phyloP scores from a whole-genome alignment of 768 basidiomycete species.

The Cystofilobasidium macerans region DNA sequence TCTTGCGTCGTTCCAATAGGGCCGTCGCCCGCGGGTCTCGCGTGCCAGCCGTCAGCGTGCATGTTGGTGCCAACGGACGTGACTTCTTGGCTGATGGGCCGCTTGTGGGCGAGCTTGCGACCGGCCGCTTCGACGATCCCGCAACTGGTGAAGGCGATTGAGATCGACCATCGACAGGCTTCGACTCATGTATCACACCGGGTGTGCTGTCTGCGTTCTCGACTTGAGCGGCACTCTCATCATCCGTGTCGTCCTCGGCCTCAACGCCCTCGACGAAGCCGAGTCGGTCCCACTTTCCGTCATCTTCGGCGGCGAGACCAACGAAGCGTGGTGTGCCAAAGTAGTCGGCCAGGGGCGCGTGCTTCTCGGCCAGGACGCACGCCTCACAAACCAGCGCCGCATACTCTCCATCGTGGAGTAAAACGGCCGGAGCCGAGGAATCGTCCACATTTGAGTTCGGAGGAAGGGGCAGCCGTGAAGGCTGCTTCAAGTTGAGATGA shows the following conservation, averaged over 20 bases:
- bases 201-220: not conserved
- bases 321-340: not conserved
- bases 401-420: not conserved
- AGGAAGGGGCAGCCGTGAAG: not conserved
- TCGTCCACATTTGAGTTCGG: not conserved
- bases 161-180: not conserved
- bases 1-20: not conserved
- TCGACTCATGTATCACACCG: too few species aligned
- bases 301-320: not conserved
- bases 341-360: conserved; percentile 1
- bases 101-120: not conserved
- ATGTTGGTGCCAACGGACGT: not conserved
- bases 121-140: not conserved
- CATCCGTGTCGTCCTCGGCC: conserved; percentile 8
- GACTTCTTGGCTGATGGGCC: not conserved
- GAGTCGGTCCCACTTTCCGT: not conserved
- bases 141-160: not conserved
- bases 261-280: conserved; percentile 3
- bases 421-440: not conserved
- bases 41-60: not conserved
- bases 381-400: not conserved
- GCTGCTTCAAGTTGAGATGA: conserved; percentile 4
- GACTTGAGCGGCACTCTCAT: not conserved
- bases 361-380: not conserved
- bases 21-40: not conserved